Evolutionary conservation across 2,329 filamentous ascomycete species (phyloP).

Genomic region (Neopestalotiopsis sp.): DNA sequence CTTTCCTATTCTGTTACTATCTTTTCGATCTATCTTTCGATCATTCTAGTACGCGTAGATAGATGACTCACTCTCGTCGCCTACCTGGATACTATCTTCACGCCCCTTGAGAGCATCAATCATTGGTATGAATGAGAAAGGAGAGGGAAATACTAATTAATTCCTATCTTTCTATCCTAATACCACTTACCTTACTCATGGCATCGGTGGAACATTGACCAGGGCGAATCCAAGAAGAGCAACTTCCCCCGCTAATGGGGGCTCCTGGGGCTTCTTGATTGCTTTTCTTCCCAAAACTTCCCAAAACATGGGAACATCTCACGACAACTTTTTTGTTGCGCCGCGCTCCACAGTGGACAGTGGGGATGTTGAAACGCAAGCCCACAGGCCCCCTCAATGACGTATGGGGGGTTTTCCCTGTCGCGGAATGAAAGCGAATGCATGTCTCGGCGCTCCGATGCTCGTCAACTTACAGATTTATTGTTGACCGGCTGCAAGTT

Average conservation of each 20-base stretch:
- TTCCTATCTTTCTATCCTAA: background rate
- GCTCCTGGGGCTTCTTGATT: no score
- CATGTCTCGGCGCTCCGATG: conserved; percentile 5
- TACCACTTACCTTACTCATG: background rate
- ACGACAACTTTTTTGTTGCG: background rate
- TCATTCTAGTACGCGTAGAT: background rate
- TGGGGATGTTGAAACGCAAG: conserved; percentile 11
- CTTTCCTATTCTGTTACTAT: background rate
- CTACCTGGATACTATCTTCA: background rate
- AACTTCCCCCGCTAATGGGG: no score
- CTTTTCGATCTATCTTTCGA: background rate
- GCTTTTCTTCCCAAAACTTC: background rate
- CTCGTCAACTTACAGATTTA: background rate
- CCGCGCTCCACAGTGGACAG: background rate
- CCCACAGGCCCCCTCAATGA: conserved; percentile 13
- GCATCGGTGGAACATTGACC: background rate
- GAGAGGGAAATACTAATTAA: background rate
- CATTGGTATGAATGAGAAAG: background rate
- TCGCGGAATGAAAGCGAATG: background rate
- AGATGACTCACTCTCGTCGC: background rate
- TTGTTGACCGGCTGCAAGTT: background rate
- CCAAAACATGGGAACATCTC: background rate
- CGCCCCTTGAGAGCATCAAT: background rate
- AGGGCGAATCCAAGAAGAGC: no score
- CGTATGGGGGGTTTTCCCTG: background rate